Evolutionary conservation across 2,329 filamentous ascomycete species (phyloP).

Genomic region (Apiospora phragmitis): DNA sequence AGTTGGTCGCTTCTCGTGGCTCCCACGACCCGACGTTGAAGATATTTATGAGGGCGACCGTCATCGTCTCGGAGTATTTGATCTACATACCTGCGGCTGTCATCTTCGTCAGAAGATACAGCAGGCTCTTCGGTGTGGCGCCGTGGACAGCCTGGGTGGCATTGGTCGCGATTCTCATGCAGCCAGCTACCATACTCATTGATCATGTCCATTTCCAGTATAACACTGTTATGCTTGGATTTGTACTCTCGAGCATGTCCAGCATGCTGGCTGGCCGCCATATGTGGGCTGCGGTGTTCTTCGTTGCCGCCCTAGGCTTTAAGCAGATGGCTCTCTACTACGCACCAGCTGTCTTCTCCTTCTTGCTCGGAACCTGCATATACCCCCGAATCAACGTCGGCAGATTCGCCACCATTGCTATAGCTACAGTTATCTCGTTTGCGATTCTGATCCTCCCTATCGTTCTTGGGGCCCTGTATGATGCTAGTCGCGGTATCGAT

Average conservation of each 20-base stretch:
- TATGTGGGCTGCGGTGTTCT: constrained; percentile 90
- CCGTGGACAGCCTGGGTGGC: constrained; percentile 83
- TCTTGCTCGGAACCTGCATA: constrained; percentile 83
- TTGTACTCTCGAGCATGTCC: constrained; percentile 83
- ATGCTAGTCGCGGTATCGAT: constrained; percentile 64
- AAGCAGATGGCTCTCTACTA: constrained; percentile 99
- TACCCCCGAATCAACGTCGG: constrained; percentile 68
- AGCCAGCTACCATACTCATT: constrained; percentile 85
- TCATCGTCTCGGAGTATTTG: constrained; percentile 87
- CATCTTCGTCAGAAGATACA: constrained; percentile 81
- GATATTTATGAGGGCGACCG: constrained; percentile 93
- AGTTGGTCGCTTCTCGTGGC: constrained; percentile 78
- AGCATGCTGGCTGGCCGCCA: constrained; percentile 83
- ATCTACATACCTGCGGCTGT: constrained; percentile 84
- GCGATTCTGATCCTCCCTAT: constrained; percentile 75
- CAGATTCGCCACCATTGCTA: constrained; percentile 72
- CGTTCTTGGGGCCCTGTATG: constrained; percentile 68
- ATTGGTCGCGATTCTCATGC: constrained; percentile 86
- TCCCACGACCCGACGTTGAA: constrained; percentile 79
- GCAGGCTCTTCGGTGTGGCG: constrained; percentile 73
- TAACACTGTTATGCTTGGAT: constrained; percentile 96
- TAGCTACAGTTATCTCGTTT: constrained; percentile 74
- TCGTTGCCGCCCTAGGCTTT: constrained; percentile 91
- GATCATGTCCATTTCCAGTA: constrained; percentile 90
- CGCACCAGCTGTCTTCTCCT: constrained; percentile 88